Conservation (phyloP, 1,284 basidiomycete genomes). For the Malassezia yamatoensis region DNA sequence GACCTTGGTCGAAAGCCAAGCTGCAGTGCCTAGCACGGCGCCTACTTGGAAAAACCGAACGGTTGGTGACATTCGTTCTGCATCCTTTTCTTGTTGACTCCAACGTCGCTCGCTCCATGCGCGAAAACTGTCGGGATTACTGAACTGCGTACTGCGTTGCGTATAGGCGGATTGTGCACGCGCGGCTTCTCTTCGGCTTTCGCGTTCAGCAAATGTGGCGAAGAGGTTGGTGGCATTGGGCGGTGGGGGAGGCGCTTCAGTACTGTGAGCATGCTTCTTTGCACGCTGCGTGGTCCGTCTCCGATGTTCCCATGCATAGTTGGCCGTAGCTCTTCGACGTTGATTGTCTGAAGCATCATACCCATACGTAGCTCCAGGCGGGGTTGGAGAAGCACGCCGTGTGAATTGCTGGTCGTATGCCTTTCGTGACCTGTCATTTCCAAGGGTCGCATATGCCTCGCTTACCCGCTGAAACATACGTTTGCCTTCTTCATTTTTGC, state of each 20-base stretch:
- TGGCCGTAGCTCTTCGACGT: conserved; percentile 25
- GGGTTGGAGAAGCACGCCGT: neutral
- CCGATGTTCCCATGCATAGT: conserved; percentile 45
- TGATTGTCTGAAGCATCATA: neutral
- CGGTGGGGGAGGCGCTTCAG: conserved; percentile 13
- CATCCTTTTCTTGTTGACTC: conserved; percentile 21
- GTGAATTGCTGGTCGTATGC: neutral
- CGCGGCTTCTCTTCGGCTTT: conserved; percentile 10
- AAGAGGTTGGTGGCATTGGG: conserved; percentile 21
- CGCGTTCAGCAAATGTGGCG: conserved; percentile 17
- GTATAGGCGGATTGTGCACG: conserved; percentile 7
- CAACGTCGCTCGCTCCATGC: conserved; percentile 7
- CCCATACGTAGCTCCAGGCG: neutral
- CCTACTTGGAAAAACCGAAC: conserved; percentile 32
- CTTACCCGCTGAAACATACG: conserved; percentile 39
- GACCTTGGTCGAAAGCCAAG: conserved; percentile 8
- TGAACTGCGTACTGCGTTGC: conserved; percentile 7
- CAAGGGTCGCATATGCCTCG: conserved; percentile 41
- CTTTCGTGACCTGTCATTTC: conserved; percentile 7
- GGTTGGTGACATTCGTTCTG: conserved; percentile 23
- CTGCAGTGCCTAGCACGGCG: conserved; percentile 19
- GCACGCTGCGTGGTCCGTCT: conserved; percentile 12
- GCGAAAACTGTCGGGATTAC: conserved; percentile 4
- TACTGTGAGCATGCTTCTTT: neutral
- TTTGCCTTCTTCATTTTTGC: conserved; percentile 37